A percentile compares a stretch with the other conserved stretches of the same genome.
phyloP scores from a whole-genome alignment of 306 rosid species.

The Cucumis sativus region Cucumber_9930_V3 NC_026661.2:14512501-14513000 shows the following conservation, averaged over 20 bases:
- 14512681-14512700: too few relatives aligned
- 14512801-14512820: background rate
- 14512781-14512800: background rate
- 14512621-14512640: too few relatives aligned
- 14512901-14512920: background rate
- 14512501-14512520: too few relatives aligned
- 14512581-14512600: too few relatives aligned
- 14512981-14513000: background rate
- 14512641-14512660: too few relatives aligned
- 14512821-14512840: background rate
- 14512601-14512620: too few relatives aligned
- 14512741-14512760: background rate
- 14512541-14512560: too few relatives aligned
- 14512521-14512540: too few relatives aligned
- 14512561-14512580: too few relatives aligned
- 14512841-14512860: background rate
- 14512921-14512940: background rate
- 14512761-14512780: background rate
- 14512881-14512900: background rate
- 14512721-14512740: background rate
- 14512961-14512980: background rate
- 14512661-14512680: too few relatives aligned
- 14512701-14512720: too few relatives aligned
- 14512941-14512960: background rate
- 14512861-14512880: background rate